These are phyloP conservation scores for Ceratocystiopsis brevicomis DNA, from an alignment of 2,329 filamentous ascomycete species.

Conservation along the genomic window DNA sequence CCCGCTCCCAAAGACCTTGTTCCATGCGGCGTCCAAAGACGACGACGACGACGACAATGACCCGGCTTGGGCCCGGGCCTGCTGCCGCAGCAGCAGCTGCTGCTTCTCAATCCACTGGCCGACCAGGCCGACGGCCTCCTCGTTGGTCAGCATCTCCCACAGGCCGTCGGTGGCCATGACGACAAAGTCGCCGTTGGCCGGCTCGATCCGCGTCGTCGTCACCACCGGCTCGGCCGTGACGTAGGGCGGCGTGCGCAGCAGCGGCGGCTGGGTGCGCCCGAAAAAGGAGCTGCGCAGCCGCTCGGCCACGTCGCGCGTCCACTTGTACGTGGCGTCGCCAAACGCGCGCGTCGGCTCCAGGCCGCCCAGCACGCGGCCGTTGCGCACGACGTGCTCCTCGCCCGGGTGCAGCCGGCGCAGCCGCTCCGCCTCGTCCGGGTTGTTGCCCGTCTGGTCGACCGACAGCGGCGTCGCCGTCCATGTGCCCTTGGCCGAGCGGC, in stretches of 20 bases:
- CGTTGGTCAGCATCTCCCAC: conserved; percentile 98
- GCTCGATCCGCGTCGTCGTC: conserved; percentile 80
- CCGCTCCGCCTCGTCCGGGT: conserved; percentile 63
- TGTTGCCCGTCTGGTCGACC: conserved; percentile 84
- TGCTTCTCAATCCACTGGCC: conserved; percentile 65
- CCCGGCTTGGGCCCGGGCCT: conserved; percentile 38
- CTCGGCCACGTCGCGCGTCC: conserved; percentile 68
- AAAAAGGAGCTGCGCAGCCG: conserved; percentile 77
- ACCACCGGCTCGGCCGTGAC: conserved; percentile 92
- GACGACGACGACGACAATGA: no score
- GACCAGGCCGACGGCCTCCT: conserved; percentile 90
- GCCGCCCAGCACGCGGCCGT: conserved; percentile 79
- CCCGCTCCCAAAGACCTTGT: conserved; percentile 31
- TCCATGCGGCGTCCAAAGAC: conserved; percentile 42
- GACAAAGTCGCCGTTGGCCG: conserved; percentile 79
- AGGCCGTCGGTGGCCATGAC: conserved; percentile 93
- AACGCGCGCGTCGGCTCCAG: conserved; percentile 88
- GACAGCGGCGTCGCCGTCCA: conserved; percentile 85
- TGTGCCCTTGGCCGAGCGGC: conserved; percentile 59
- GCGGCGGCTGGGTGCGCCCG: conserved; percentile 54
- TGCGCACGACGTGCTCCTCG: conserved; percentile 70
- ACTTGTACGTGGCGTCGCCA: conserved; percentile 94
- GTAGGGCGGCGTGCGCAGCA: conserved; percentile 83
- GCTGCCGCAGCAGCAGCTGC: no score
- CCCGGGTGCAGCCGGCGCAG: conserved; percentile 74